Conservation (phyloP, 108 stramenopile species). For the Nitzschia sp. region DNA sequence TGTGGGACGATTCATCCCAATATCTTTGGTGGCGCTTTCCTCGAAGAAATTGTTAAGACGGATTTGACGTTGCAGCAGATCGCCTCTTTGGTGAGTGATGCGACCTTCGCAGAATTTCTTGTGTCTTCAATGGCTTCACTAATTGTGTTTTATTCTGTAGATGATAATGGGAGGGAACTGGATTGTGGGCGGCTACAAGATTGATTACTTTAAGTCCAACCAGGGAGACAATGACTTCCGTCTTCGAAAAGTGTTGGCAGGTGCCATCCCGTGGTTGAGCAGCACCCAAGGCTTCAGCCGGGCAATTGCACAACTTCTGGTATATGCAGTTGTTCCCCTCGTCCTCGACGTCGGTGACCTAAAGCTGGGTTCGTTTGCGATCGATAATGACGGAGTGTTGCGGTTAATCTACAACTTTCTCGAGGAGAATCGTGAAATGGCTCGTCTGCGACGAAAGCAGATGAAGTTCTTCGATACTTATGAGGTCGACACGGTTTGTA, state of each 20-base stretch:
- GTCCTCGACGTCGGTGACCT: conserved; percentile 29
- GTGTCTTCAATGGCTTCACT: no score
- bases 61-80: conserved; percentile 75
- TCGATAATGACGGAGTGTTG: conserved; percentile 47
- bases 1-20: conserved; percentile 58
- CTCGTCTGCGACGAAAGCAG: conserved; percentile 74
- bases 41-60: conserved; percentile 57
- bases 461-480: conserved; percentile 68
- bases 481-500: conserved; percentile 69
- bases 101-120: not conserved
- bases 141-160: conserved; percentile 9
- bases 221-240: conserved; percentile 10
- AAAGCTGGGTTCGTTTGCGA: not conserved
- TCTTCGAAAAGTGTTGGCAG: conserved; percentile 65
- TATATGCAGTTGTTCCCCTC: conserved; percentile 67
- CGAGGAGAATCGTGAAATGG: conserved; percentile 78
- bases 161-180: conserved; percentile 85
- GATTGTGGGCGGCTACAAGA: conserved; percentile 64
- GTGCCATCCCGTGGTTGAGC: conserved; percentile 80
- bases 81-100: conserved; percentile 48
- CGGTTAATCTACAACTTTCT: conserved; percentile 65
- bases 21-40: conserved; percentile 55
- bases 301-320: conserved; percentile 84
- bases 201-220: conserved; percentile 52
- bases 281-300: conserved; percentile 86